Evolutionary conservation across 2,329 filamentous ascomycete genomes (phyloP).

Genomic region (Coniochaeta pulveracea): DNA sequence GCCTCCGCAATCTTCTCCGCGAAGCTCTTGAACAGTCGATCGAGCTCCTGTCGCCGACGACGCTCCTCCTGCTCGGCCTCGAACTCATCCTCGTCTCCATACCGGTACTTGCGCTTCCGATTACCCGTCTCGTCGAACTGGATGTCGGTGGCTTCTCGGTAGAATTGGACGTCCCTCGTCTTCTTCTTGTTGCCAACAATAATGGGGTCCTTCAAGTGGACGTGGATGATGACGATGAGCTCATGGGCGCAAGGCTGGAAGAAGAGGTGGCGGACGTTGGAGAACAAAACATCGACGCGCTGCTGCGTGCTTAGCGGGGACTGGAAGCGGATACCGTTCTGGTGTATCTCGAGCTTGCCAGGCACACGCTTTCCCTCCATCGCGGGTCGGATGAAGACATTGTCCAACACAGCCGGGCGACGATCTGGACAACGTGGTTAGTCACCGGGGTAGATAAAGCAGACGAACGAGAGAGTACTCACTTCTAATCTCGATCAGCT

Average conservation of each 20-base stretch:
- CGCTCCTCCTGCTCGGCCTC: conserved; percentile 97
- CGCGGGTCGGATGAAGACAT: conserved; percentile 89
- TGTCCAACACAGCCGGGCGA: conserved; percentile 78
- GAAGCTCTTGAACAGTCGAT: conserved; percentile 91
- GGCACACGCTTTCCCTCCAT: conserved; percentile 96
- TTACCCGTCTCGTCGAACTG: conserved; percentile 98
- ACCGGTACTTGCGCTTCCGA: conserved; percentile 92
- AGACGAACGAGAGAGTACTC: conserved; percentile 26
- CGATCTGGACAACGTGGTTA: conserved; percentile 47
- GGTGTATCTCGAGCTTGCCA: conserved; percentile 93
- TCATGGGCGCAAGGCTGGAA: conserved; percentile 97
- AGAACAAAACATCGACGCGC: conserved; percentile 88
- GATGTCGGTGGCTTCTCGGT: conserved; percentile 94
- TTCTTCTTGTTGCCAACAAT: conserved; percentile 97
- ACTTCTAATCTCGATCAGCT: conserved; percentile 90
- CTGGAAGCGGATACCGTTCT: conserved; percentile 95
- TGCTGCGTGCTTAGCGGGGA: conserved; percentile 70
- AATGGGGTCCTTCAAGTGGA: conserved; percentile 95
- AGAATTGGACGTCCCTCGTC: conserved; percentile 97
- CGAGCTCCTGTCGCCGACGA: conserved; percentile 77
- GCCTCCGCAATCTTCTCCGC: conserved; percentile 97
- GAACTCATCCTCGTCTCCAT: conserved; percentile 97
- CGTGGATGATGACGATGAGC: conserved; percentile 93
- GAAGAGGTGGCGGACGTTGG: conserved; percentile 96
- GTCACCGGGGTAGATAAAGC: conserved; percentile 1